Evolutionary conservation across 106 monocot genomes (phyloP), one percentile per base, ranked within the genome.

Genomic region (Xerophyta viscosa): DNA sequence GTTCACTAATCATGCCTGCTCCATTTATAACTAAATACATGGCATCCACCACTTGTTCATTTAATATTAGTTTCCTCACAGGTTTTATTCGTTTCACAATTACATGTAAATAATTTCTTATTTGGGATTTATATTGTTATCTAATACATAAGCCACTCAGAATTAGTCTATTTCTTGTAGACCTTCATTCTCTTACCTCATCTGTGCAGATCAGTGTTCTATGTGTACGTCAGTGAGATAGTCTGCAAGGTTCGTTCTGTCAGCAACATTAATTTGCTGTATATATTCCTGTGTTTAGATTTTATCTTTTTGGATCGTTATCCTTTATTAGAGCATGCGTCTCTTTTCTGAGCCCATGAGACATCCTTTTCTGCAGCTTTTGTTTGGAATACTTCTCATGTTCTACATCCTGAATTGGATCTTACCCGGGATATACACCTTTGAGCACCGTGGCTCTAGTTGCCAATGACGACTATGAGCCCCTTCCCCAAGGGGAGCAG

Each of bases 361-460:
- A 8, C 14, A 44, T 44, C n/a, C 8, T 44, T 44, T 44, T 10
- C 52, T 91, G 70, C 73, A 91, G 91, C 25, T 86, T 46, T 65
- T 98, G 20, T 98, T 90, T 74, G 90, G 96, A 41, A 57, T 82
- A 6, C 63, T 90, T n/a, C 50, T 86, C 36, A 11, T 86, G 47
- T 18, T 74, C 15, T 74, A 98, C 56, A 27, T 98, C 41, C 96
- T 89, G 25, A 71, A 59, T 61, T 98, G 82, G 85, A 98, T 70
- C 76, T 48, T 90, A 77, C 63, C 73, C 78, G 1, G 89, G 82
- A 51, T 98, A 98, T 57, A 69, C 59, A 48, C 71, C 73, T 22
- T 31, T 98, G 26, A 69, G 65, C 65, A 54, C 46, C 25, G 86
- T 82, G 61, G 65, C 21, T 14, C 18, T 48, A 24, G 53, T 56